Conservation (phyloP, 23 red algal genomes). For the Gracilaria caudata region DNA sequence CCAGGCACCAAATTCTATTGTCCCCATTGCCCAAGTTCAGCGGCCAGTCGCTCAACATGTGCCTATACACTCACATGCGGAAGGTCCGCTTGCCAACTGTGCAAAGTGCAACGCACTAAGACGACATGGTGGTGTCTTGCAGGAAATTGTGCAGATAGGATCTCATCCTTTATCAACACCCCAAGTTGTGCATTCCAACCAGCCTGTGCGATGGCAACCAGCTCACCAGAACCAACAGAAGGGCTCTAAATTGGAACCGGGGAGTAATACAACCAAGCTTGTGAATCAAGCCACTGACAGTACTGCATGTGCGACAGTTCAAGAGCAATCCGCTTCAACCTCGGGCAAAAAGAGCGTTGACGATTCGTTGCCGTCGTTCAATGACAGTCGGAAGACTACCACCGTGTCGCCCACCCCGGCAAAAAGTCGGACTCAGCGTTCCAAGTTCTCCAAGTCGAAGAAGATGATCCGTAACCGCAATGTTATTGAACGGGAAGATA, state of each 20-base stretch:
- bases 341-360: slow-evolving; percentile 32
- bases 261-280: neutral
- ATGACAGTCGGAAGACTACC: neutral
- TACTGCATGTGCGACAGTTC: slow-evolving; percentile 9
- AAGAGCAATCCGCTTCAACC: slow-evolving; percentile 10
- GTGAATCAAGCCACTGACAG: slow-evolving; percentile 9
- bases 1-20: neutral
- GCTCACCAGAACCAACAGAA: neutral
- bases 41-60: slow-evolving; percentile 13
- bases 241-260: neutral
- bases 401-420: neutral
- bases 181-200: neutral
- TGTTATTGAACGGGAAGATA: neutral
- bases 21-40: slow-evolving; percentile 21
- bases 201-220: neutral
- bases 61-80: slow-evolving; percentile 42
- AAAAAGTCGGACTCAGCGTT: slow-evolving; percentile 16
- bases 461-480: neutral
- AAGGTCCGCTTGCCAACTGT: slow-evolving; percentile 47
- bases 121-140: slow-evolving; percentile 61
- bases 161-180: neutral
- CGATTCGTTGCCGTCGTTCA: slow-evolving; percentile 7
- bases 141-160: slow-evolving; percentile 30
- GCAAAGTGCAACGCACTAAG: slow-evolving; percentile 57
- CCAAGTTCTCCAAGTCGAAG: slow-evolving; percentile 6